These are phyloP conservation scores for Clavariopsis aquatica DNA, from an alignment of 495 filamentous ascomycete genomes.

Conservation along the genomic window DNA sequence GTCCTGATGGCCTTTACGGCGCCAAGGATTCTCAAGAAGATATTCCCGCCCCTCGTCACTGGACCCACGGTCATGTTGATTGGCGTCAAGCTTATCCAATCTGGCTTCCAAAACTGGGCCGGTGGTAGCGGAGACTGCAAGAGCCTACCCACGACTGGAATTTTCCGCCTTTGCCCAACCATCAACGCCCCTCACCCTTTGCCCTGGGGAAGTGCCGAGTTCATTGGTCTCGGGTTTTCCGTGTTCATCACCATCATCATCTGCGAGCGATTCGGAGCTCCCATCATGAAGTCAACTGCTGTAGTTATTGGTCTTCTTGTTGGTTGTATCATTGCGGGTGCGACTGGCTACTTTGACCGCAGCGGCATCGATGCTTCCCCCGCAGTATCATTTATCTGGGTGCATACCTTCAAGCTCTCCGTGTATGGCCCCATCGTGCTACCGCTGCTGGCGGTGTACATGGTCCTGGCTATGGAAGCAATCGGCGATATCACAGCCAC, in stretches of 20 bases:
- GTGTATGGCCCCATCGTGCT: slow-evolving; percentile 85
- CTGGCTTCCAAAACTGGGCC: slow-evolving; percentile 81
- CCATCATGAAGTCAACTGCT: slow-evolving; percentile 71
- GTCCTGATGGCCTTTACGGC: slow-evolving; percentile 74
- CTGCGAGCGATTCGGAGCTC: slow-evolving; percentile 80
- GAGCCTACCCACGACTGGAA: slow-evolving; percentile 54
- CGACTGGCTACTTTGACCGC: slow-evolving; percentile 78
- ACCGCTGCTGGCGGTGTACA: slow-evolving; percentile 81
- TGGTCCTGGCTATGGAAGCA: slow-evolving; percentile 85
- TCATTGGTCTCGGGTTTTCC: slow-evolving; percentile 85
- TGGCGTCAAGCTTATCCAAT: slow-evolving; percentile 60
- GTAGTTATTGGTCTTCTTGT: slow-evolving; percentile 81
- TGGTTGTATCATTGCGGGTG: slow-evolving; percentile 84
- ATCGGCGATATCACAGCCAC: slow-evolving; percentile 80
- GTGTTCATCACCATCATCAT: slow-evolving; percentile 89
- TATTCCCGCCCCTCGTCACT: slow-evolving; percentile 90
- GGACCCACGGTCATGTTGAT: slow-evolving; percentile 51
- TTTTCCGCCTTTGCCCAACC: slow-evolving; percentile 68
- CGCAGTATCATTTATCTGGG: slow-evolving; percentile 85
- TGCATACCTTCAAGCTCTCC: slow-evolving; percentile 76
- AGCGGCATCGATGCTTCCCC: slow-evolving; percentile 69
- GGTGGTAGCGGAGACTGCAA: slow-evolving; percentile 71
- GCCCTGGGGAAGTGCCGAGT: slow-evolving; percentile 84
- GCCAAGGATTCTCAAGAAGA: slow-evolving; percentile 64
- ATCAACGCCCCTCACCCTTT: slow-evolving; percentile 74